These are phyloP conservation scores for Persicaria tinctoria DNA, from an alignment of 148 eudicot genomes.

Conservation along the genomic window DNA sequence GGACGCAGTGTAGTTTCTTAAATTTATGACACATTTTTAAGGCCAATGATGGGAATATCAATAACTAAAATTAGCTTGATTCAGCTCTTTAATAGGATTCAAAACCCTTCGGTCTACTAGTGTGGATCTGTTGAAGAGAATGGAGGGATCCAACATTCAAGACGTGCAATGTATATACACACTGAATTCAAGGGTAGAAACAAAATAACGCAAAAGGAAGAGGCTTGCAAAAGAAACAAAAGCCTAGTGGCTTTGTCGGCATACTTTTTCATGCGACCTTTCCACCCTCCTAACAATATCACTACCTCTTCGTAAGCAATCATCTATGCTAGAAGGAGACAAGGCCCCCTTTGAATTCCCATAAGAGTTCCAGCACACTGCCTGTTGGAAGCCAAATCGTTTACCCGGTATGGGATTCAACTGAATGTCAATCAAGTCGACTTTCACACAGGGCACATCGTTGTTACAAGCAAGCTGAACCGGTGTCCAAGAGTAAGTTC, in stretches of 20 bases:
- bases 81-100: too few species aligned
- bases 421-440: slow-evolving; percentile 47
- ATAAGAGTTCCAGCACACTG: slow-evolving; percentile 56
- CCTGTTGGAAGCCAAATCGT: slow-evolving; percentile 24
- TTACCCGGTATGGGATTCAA: slow-evolving; percentile 15
- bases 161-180: not conserved
- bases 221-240: not conserved
- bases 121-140: too few species aligned
- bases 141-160: too few species aligned
- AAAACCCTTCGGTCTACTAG: too few species aligned
- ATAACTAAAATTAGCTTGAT: too few species aligned
- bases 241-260: slow-evolving; percentile 17
- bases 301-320: slow-evolving; percentile 44
- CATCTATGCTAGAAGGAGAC: slow-evolving; percentile 50
- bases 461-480: slow-evolving; percentile 68
- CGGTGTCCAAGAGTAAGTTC: slow-evolving; percentile 56
- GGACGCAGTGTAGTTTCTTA: too few species aligned
- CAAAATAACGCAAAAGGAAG: not conserved
- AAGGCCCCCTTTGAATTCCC: slow-evolving; percentile 56
- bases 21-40: too few species aligned
- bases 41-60: too few species aligned
- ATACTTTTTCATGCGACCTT: slow-evolving; percentile 28
- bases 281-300: slow-evolving; percentile 25
- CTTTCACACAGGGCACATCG: slow-evolving; percentile 46
- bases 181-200: not conserved